phyloP scores from a whole-genome alignment of 345 rosid genomes.

The Ceriops tagal region DNA sequence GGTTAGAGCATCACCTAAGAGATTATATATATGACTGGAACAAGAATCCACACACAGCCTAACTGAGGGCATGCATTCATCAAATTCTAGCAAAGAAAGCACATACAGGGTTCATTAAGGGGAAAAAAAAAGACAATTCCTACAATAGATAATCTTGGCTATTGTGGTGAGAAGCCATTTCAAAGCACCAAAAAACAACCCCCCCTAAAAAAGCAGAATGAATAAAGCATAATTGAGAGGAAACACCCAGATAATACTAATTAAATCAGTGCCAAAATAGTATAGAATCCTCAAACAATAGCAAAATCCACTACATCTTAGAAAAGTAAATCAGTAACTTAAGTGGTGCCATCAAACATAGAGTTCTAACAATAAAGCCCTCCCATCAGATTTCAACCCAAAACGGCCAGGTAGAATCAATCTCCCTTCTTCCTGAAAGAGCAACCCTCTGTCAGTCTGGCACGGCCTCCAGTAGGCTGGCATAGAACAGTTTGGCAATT shows the following conservation, averaged over 20 bases:
- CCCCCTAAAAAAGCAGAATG: no score
- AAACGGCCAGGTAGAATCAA: background rate
- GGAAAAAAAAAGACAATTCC: no score
- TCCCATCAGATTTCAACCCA: background rate
- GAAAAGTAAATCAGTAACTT: background rate
- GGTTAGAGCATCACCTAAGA: no score
- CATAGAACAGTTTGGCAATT: constrained; percentile 18
- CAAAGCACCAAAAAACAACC: no score
- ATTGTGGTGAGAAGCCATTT: no score
- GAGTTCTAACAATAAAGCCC: background rate
- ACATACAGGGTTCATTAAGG: no score
- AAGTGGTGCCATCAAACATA: background rate
- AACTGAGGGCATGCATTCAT: no score
- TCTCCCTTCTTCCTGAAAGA: constrained; percentile 23
- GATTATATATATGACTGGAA: no score
- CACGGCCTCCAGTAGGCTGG: constrained; percentile 21
- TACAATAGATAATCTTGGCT: no score
- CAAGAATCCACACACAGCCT: no score
- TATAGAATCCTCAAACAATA: background rate
- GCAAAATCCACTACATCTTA: background rate
- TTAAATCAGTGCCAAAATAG: background rate
- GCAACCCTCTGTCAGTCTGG: constrained; percentile 22
- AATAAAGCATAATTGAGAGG: no score
- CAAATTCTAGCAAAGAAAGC: no score
- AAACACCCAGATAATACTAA: background rate